A percentile compares a stretch with the other conserved stretches of the same genome.
Conservation (phyloP, 306 rosid genomes). For the Mimosa pudica region DNA sequence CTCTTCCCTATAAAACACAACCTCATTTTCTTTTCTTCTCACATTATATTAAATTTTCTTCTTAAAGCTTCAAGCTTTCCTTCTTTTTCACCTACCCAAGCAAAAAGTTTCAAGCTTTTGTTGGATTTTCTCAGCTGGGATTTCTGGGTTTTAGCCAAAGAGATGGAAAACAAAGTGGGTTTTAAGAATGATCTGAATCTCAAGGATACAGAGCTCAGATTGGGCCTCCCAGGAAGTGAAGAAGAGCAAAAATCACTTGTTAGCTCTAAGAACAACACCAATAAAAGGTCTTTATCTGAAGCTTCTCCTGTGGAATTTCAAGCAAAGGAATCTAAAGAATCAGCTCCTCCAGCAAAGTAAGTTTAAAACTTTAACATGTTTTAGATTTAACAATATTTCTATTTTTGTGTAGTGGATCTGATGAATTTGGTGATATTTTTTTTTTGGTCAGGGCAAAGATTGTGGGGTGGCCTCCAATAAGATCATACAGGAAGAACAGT, state of each 20-base stretch:
- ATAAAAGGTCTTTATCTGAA: slow-evolving; percentile 58
- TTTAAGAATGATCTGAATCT: slow-evolving; percentile 68
- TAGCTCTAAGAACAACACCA: slow-evolving; percentile 36
- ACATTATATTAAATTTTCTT: background rate
- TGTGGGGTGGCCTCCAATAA: slow-evolving; percentile 84
- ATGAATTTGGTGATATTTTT: background rate
- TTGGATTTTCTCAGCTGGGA: background rate
- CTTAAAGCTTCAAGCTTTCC: background rate
- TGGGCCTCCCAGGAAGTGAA: slow-evolving; percentile 78
- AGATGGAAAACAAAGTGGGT: slow-evolving; percentile 54
- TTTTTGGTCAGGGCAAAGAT: slow-evolving; percentile 58
- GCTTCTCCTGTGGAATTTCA: slow-evolving; percentile 36
- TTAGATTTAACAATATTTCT: background rate
- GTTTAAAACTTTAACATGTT: slow-evolving; percentile 28
- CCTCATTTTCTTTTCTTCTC: slow-evolving; percentile 35
- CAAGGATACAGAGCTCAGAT: slow-evolving; percentile 81
- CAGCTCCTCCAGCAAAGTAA: slow-evolving; percentile 74
- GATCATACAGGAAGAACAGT: slow-evolving; percentile 68
- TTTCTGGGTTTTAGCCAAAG: background rate
- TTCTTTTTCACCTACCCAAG: background rate
- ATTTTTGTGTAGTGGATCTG: background rate
- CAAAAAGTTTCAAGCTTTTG: background rate
- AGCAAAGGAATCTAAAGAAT: slow-evolving; percentile 42
- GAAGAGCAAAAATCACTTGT: slow-evolving; percentile 4
- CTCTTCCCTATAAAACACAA: slow-evolving; percentile 45